Evolutionary conservation across 192 early-diverging fungal genomes (phyloP).

Genomic region (Lobulomyces angularis): DNA sequence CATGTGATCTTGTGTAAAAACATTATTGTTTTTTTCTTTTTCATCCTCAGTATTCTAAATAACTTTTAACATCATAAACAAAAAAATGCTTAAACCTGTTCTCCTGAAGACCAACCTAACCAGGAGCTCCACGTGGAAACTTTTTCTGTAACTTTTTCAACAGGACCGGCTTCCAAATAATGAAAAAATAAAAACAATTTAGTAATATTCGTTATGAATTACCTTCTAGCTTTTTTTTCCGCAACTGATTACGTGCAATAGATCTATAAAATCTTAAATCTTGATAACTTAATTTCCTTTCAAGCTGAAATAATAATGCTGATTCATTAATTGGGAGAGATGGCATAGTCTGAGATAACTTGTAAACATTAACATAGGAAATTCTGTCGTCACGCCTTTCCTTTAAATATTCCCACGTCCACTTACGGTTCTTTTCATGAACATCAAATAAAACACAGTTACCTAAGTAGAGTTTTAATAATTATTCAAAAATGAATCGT

Average conservation of each 20-base stretch:
- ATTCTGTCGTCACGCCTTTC: slow-evolving; percentile 71
- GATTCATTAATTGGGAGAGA: slow-evolving; percentile 25
- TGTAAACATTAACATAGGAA: slow-evolving; percentile 65
- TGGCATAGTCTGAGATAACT: slow-evolving; percentile 14
- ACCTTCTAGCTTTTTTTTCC: slow-evolving; percentile 45
- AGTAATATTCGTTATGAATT: slow-evolving; percentile 3
- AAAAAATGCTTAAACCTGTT: no score
- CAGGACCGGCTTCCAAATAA: no score
- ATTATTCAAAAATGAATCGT: neutral
- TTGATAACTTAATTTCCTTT: slow-evolving; percentile 67
- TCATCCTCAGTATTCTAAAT: slow-evolving; percentile 1
- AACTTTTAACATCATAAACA: no score
- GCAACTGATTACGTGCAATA: slow-evolving; percentile 56
- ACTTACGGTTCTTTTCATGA: slow-evolving; percentile 66
- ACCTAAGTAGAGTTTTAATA: slow-evolving; percentile 14
- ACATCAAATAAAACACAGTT: slow-evolving; percentile 74
- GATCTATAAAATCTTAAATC: slow-evolving; percentile 82
- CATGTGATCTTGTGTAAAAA: slow-evolving; percentile 70
- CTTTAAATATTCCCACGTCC: slow-evolving; percentile 72
- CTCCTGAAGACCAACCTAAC: no score
- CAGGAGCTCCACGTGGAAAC: no score
- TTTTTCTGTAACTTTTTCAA: no score
- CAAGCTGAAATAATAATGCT: slow-evolving; percentile 48
- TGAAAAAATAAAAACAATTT: neutral
- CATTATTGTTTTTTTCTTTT: neutral